Percentiles rank a stretch among this genome's conserved stretches.
Conservation (phyloP, 2,329 filamentous ascomycete genomes). For the Aspergillus sp. region DNA sequence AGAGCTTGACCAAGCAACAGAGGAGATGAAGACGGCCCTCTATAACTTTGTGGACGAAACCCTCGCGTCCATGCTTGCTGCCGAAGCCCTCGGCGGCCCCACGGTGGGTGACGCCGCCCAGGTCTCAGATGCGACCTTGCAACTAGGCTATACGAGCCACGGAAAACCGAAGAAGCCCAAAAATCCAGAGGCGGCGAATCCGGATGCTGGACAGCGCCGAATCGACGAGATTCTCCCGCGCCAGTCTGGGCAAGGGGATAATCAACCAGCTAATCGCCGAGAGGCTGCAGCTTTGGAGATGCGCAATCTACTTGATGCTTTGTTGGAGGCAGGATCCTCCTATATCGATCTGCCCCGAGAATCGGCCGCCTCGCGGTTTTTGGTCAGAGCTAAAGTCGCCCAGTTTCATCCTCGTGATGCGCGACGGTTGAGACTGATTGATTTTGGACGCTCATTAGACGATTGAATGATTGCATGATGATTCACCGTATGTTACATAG, state of each 20-base stretch:
- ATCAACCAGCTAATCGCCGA: slow-evolving; percentile 42
- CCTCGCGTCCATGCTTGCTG: slow-evolving; percentile 74
- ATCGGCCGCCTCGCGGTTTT: slow-evolving; percentile 55
- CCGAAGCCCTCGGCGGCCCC: slow-evolving; percentile 80
- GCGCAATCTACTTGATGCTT: slow-evolving; percentile 48
- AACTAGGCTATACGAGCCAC: slow-evolving; percentile 56
- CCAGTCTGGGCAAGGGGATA: slow-evolving; percentile 28
- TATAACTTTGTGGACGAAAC: slow-evolving; percentile 70
- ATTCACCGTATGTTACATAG: neutral
- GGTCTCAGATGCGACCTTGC: slow-evolving; percentile 57
- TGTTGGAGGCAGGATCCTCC: slow-evolving; percentile 49
- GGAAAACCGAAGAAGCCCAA: slow-evolving; percentile 49
- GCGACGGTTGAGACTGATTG: slow-evolving; percentile 53
- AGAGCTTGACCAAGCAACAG: slow-evolving; percentile 62
- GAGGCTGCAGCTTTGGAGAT: slow-evolving; percentile 53
- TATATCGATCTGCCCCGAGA: slow-evolving; percentile 54
- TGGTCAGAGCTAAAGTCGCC: slow-evolving; percentile 57
- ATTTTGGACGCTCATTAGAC: slow-evolving; percentile 50
- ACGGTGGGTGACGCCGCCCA: slow-evolving; percentile 75
- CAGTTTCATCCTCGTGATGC: slow-evolving; percentile 59
- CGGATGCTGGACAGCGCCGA: slow-evolving; percentile 45
- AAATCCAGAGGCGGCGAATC: slow-evolving; percentile 31
- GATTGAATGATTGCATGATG: slow-evolving; percentile 22
- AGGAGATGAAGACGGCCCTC: slow-evolving; percentile 63
- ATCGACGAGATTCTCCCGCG: slow-evolving; percentile 55